Conservation (phyloP, 148 eudicot genomes). For the Amaranthus cruentus region DNA sequence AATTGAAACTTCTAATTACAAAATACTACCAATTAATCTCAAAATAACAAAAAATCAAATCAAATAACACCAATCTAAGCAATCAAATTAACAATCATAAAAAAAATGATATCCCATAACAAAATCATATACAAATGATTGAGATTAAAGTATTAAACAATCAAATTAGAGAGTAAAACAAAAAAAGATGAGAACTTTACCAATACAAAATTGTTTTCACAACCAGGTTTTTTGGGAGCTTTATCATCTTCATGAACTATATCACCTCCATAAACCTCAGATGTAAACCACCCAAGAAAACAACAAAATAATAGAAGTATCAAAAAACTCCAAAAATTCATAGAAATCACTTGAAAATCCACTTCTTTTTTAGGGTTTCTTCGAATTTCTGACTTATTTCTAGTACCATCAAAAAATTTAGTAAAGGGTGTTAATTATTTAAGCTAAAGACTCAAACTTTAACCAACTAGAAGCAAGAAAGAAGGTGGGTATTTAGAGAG, state of each 20-base stretch:
- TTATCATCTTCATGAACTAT: constrained; percentile 82
- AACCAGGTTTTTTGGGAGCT: constrained; percentile 81
- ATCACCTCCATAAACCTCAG: constrained; percentile 57
- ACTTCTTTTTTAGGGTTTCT: not conserved
- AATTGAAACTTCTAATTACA: not conserved
- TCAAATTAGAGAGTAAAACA: not conserved
- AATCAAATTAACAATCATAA: not conserved
- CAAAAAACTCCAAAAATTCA: constrained; percentile 16
- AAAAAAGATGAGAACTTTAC: constrained; percentile 27
- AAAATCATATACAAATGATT: not conserved
- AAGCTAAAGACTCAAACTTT: not conserved
- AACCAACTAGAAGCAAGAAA: not conserved
- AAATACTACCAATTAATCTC: not conserved
- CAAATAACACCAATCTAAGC: not conserved
- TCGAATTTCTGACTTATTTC: constrained; percentile 5
- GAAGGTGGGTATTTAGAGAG: constrained; percentile 8
- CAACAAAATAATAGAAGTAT: constrained; percentile 10
- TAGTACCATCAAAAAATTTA: constrained; percentile 8
- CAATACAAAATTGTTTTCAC: constrained; percentile 83
- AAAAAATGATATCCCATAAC: not conserved
- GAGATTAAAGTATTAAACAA: not conserved
- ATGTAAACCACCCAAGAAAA: constrained; percentile 16
- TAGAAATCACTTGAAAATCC: constrained; percentile 2
- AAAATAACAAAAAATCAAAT: not conserved
- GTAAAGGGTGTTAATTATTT: not conserved